A percentile compares a stretch with the other conserved stretches of the same genome.
Evolutionary conservation across 495 filamentous ascomycete genomes (phyloP).

Genomic region (Amphirosellinia nigrospora): DNA sequence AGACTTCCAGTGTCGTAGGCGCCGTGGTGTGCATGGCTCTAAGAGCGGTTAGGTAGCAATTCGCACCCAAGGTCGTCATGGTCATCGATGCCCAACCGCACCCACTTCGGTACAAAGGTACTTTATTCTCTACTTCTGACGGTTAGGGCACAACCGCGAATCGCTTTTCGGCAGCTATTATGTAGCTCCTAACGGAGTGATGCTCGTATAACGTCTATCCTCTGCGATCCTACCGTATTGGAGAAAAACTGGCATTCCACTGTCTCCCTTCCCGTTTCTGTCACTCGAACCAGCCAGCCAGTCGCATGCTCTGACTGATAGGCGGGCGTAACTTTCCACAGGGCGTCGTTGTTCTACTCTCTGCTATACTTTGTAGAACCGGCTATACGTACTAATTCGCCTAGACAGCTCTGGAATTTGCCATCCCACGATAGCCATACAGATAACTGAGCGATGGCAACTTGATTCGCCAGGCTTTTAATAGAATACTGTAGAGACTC

Average conservation of each 20-base stretch:
- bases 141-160: constrained; percentile 14
- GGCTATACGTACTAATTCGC: background rate
- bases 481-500: background rate
- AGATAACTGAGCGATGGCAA: background rate
- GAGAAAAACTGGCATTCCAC: constrained; percentile 7
- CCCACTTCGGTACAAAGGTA: constrained; percentile 31
- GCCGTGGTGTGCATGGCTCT: constrained; percentile 29
- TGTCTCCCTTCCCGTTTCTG: constrained; percentile 15
- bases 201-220: constrained; percentile 8
- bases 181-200: constrained; percentile 16
- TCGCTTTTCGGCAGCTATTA: constrained; percentile 22
- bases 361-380: background rate
- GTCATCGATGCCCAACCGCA: constrained; percentile 41
- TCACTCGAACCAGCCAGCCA: constrained; percentile 5
- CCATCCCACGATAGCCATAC: constrained; percentile 21
- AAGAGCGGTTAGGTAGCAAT: constrained; percentile 39
- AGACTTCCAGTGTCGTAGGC: constrained; percentile 33
- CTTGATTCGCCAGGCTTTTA: constrained; percentile 9
- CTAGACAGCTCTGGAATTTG: background rate
- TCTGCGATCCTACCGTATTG: constrained; percentile 24
- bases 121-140: background rate
- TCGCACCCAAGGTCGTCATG: constrained; percentile 35
- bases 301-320: background rate
- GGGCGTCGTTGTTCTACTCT: constrained; percentile 13
- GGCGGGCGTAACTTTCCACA: constrained; percentile 4